A percentile compares a stretch with the other conserved stretches of the same genome.
Conservation (phyloP, 176 grass and related monocot genomes). For the Musa acuminata region DNA sequence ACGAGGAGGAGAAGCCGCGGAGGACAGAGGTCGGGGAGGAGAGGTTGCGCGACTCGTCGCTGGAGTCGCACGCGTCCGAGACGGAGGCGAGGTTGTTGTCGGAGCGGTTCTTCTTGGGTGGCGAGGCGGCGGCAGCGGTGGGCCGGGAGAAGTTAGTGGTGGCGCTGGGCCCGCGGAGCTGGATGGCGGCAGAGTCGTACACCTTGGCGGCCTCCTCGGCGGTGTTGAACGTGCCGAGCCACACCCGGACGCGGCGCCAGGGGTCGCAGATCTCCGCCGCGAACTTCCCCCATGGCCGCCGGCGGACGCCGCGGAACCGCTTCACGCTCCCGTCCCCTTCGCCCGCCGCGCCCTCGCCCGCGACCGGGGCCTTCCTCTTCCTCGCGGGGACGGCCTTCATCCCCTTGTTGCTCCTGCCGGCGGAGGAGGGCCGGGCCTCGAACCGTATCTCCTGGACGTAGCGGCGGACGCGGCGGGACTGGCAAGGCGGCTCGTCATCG, state of each 20-base stretch:
- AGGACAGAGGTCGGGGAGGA: constrained; percentile 78
- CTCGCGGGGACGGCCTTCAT: neutral
- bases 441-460: constrained; percentile 17
- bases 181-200: constrained; percentile 25
- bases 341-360: too few relatives aligned
- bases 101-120: constrained; percentile 21
- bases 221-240: constrained; percentile 32
- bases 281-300: constrained; percentile 37
- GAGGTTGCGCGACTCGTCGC: constrained; percentile 48
- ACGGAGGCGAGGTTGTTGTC: constrained; percentile 23
- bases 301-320: constrained; percentile 60
- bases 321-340: constrained; percentile 22
- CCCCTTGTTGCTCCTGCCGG: neutral
- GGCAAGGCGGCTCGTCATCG: constrained; percentile 27
- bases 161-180: constrained; percentile 24
- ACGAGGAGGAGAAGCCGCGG: constrained; percentile 29
- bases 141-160: constrained; percentile 3
- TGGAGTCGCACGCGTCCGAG: constrained; percentile 46
- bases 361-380: neutral
- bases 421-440: constrained; percentile 1
- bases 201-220: constrained; percentile 31
- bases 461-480: constrained; percentile 28
- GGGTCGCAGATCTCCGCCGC: constrained; percentile 40
- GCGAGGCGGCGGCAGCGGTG: neutral
- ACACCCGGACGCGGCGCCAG: constrained; percentile 23